Base-by-base conservation (phyloP, 805 yeast genomes). In the Candida schatavii region DNA sequence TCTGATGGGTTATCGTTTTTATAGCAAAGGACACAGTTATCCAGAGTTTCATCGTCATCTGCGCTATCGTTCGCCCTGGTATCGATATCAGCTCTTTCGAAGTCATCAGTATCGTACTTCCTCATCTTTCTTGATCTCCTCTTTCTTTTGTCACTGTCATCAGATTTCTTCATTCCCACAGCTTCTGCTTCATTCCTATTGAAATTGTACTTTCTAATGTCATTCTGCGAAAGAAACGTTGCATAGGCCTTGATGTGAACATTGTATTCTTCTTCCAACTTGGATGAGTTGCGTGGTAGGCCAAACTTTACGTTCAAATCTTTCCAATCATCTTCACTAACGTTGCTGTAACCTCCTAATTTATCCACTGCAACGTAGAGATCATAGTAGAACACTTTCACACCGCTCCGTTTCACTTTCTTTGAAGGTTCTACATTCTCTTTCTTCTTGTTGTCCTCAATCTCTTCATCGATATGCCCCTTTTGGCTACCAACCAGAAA, bases 11-110 rank as follows among this genome's bases (percentile, higher is more conserved):
- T 59, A 40, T 70, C 68, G 41, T 64, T 60, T 10, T 56, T 61
- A 15, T 72, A 68, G 51, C 89, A 84, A 1, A 79, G 54, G 42
- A 62, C 50, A 45, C 83, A 77, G 31, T 61, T 61, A 23, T 61
- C 68, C 11, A 58, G 21, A 35, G 63, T 65, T 15, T 66, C 74
- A 14, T 59, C 38, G n/a, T 56, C 64, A 26, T 57, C 58, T 34
- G 61, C 66, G 9, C 56, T 49, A 5, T 61, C 68, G 0, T 70
- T 68, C 15, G 5, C 15, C 19, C 6, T 15, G 14, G 19, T n/a
- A 10, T 31, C 25, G 15, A 33, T 17, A 10, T 33, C 36, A 17
- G 15, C 23, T 21, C 32, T 36, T n/a, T n/a, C n/a, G n/a, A n/a
- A n/a, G n/a, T n/a, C n/a, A n/a, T n/a, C n/a, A 23, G 27, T 35